Conservation (phyloP, 768 basidiomycete species). For the Podaxis mareebaensis region DNA sequence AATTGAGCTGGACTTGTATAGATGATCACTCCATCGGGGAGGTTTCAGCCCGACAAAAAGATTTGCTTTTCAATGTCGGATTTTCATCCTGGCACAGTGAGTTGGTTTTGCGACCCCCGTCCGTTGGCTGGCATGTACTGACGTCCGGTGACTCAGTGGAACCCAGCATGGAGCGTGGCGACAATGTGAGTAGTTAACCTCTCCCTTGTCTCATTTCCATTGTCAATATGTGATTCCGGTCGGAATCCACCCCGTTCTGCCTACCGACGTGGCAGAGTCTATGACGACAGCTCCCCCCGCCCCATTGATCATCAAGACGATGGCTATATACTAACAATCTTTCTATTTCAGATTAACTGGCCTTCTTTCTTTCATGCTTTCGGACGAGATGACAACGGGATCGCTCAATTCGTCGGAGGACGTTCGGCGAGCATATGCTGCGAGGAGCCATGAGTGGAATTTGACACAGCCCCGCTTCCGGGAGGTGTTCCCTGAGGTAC, state of each 20-base stretch:
- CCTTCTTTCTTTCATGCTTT: conserved; percentile 90
- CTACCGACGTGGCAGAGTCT: conserved; percentile 6
- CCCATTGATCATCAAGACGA: conserved; percentile 4
- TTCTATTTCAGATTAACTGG: conserved; percentile 76
- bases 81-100: conserved; percentile 85
- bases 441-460: conserved; percentile 86
- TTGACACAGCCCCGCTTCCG: conserved; percentile 74
- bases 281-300: conserved; percentile 7
- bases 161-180: conserved; percentile 93
- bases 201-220: conserved; percentile 9
- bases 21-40: conserved; percentile 91
- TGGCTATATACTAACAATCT: conserved; percentile 15
- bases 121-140: conserved; percentile 2
- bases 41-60: conserved; percentile 90
- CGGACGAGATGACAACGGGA: conserved; percentile 96
- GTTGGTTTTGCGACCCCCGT: conserved; percentile 29
- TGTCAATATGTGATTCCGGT: neutral
- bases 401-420: conserved; percentile 78
- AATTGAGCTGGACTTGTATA: conserved; percentile 27
- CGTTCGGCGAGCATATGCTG: conserved; percentile 78
- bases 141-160: conserved; percentile 60
- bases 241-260: conserved; percentile 4
- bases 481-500: conserved; percentile 87
- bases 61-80: conserved; percentile 99
- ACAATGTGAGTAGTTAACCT: conserved; percentile 69